phyloP scores from a whole-genome alignment of 805 yeast genomes.

The Saccharomycopsis sp. region DNA sequence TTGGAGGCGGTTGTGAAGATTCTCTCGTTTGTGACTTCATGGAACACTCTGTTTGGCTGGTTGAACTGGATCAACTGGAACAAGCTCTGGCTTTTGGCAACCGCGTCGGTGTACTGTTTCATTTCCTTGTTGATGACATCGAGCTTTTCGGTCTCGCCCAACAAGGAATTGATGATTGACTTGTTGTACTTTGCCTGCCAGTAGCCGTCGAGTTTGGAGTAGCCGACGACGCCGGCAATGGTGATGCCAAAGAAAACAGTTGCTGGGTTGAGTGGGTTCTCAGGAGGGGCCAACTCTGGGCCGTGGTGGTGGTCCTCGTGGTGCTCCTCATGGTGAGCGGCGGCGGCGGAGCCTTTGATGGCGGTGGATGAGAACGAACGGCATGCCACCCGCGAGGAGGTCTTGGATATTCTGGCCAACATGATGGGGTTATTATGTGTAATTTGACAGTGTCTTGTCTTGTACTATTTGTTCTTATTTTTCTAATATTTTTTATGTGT shows the following conservation, averaged over 20 bases:
- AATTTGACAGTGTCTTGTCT: too few relatives aligned
- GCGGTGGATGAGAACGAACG: neutral
- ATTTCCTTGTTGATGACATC: constrained; percentile 3
- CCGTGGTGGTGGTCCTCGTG: constrained; percentile 16
- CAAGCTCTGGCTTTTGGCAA: constrained; percentile 5
- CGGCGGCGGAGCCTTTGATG: neutral
- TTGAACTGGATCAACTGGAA: constrained; percentile 18
- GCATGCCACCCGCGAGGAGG: neutral
- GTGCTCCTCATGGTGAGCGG: constrained; percentile 8
- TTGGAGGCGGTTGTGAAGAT: constrained; percentile 15
- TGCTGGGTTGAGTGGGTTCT: constrained; percentile 8
- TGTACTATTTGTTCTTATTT: too few relatives aligned
- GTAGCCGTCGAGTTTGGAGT: too few relatives aligned
- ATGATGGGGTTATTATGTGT: too few relatives aligned
- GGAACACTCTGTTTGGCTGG: constrained; percentile 19
- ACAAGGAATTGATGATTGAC: constrained; percentile 9
- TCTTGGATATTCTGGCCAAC: neutral
- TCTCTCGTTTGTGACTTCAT: constrained; percentile 16
- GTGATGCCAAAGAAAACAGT: constrained; percentile 5
- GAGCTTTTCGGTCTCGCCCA: constrained; percentile 9
- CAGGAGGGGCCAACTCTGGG: constrained; percentile 17
- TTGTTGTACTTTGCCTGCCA: constrained; percentile 8
- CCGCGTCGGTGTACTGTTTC: constrained; percentile 7
- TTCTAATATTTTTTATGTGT: too few relatives aligned
- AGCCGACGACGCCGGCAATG: constrained; percentile 10